Evolutionary conservation across 2,329 filamentous ascomycete species (phyloP), one percentile per base, ranked within the genome.

Genomic region (Didymellaceae sp.): DNA sequence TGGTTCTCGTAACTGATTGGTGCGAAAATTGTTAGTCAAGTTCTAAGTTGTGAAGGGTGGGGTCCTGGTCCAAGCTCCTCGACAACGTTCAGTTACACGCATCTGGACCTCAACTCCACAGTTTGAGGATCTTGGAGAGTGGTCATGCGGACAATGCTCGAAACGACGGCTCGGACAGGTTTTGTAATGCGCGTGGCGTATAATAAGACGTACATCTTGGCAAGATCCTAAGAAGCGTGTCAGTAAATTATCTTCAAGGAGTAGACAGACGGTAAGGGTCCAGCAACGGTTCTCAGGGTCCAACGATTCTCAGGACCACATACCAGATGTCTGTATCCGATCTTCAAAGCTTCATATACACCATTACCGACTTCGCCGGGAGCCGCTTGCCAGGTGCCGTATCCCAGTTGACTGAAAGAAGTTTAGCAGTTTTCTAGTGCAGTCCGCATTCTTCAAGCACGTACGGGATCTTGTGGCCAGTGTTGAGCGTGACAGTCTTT

Each of bases 391-490:
- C 67, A 72, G 37, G 67, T 71, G 20, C 68, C 68, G 34, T 67
- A 70, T 43, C 67, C 68, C 76, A 70, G 53, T 54, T 67, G 64
- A 35, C 65, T 68, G 66, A 28, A 20, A 18, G 38, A 22, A 28
- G n/a, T n/a, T 59, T 28, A 65, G 55, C 14, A 13, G 39, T 11
- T 14, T 25, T 22, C 20, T 22, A 7, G 8, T 5, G 4, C 7
- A 28, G 20, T n/a, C n/a, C n/a, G n/a, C n/a, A n/a, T n/a, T n/a
- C n/a, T n/a, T n/a, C n/a, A n/a, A n/a, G n/a, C n/a, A n/a, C 63
- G 9, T 58, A 67, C 65, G 66, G 87, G 59, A 94, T 70, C 54
- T 67, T 67, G 57, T 60, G 20, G 45, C 67, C 67, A 21, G 62
- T 63, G 57, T 59, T 70, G 32, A 70, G 62, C 13, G 60, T 67